A percentile compares a stretch with the other conserved stretches of the same genome.
phyloP scores from a whole-genome alignment of 345 rosid species.

The Euphorbia lathyris region DNA sequence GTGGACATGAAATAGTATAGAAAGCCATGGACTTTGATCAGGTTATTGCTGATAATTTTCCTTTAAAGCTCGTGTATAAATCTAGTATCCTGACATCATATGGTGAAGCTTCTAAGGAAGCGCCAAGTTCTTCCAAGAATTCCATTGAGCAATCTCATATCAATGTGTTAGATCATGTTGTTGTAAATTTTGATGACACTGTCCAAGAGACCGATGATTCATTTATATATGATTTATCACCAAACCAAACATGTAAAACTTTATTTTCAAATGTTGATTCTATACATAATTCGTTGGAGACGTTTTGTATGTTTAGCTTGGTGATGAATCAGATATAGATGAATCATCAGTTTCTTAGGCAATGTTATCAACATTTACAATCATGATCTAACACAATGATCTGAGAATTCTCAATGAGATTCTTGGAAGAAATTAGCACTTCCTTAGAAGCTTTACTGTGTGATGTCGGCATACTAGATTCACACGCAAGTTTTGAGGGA shows the following conservation, averaged over 20 bases:
- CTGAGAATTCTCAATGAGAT: conserved; percentile 23
- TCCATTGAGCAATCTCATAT: conserved; percentile 24
- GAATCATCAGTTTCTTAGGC: conserved; percentile 33
- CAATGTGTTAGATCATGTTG: conserved; percentile 18
- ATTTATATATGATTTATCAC: conserved; percentile 27
- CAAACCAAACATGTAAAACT: conserved; percentile 23
- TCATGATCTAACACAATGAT: conserved; percentile 19
- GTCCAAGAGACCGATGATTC: conserved; percentile 32
- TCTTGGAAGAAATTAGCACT: conserved; percentile 12
- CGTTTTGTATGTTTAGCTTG: conserved; percentile 22
- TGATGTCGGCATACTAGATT: conserved; percentile 16
- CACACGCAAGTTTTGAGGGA: conserved; percentile 9
- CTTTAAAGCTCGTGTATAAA: conserved; percentile 6
- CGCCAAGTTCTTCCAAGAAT: conserved; percentile 14
- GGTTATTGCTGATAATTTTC: conserved; percentile 15
- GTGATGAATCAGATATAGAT: conserved; percentile 28
- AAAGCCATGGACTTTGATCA: conserved; percentile 18
- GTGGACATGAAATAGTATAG: conserved; percentile 6
- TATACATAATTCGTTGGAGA: conserved; percentile 18
- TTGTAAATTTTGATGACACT: conserved; percentile 23
- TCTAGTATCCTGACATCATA: conserved; percentile 16
- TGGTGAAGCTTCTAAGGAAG: conserved; percentile 17
- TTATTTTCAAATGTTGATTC: conserved; percentile 23
- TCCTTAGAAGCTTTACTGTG: conserved; percentile 18
- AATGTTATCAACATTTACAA: conserved; percentile 22